Evolutionary conservation across 768 basidiomycete species (phyloP).

Genomic region (Gloeopeniophorella convolvens): DNA sequence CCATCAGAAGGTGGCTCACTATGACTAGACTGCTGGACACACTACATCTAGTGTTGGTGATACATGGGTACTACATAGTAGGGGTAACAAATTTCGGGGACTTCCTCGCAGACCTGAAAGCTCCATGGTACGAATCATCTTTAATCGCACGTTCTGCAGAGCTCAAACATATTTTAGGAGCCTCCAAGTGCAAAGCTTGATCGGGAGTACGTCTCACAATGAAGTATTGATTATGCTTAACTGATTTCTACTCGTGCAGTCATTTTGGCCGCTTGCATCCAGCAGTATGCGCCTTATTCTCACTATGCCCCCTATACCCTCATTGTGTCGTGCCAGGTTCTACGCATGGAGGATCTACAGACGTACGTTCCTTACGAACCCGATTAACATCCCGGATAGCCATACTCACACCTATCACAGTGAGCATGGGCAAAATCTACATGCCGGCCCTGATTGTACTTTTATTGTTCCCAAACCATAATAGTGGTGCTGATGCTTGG

Average conservation of each 20-base stretch:
- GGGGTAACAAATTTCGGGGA: conserved; percentile 4
- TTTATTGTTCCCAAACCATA: too few species aligned
- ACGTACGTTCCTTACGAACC: neutral
- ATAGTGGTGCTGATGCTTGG: neutral
- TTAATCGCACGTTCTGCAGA: neutral
- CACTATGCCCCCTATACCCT: neutral
- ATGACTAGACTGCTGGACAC: neutral
- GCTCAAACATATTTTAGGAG: neutral
- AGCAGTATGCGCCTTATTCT: neutral
- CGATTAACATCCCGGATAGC: neutral
- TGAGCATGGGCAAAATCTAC: neutral
- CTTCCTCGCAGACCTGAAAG: neutral
- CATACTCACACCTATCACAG: neutral
- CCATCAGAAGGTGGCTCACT: neutral
- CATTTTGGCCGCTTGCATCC: neutral
- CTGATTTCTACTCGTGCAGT: neutral
- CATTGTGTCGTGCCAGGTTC: neutral
- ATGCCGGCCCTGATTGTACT: neutral
- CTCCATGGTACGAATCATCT: conserved; percentile 1
- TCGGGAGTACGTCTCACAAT: conserved; percentile 1
- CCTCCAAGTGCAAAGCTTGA: neutral
- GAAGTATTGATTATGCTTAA: neutral
- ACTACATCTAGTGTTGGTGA: neutral
- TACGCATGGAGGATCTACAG: conserved; percentile 9
- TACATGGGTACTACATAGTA: conserved; percentile 2